Conservation (phyloP, 371 early-diverging fungal genomes). For the Catenaria anguillulae region DNA sequence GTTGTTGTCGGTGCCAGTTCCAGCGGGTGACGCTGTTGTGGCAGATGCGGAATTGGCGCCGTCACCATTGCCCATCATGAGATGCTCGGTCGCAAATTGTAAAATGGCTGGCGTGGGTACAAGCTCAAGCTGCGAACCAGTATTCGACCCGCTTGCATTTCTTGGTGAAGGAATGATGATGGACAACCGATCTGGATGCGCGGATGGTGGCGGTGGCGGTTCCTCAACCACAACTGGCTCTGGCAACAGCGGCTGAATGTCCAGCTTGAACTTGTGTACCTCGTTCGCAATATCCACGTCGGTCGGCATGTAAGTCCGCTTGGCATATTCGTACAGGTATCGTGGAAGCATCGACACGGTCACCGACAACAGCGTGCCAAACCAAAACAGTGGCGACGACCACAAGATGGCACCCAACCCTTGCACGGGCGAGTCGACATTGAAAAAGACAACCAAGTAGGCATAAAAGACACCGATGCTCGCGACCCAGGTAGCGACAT, state of each 20-base stretch:
- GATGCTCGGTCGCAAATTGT: not conserved
- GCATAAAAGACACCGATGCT: slow-evolving; percentile 34
- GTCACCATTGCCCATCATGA: slow-evolving; percentile 1
- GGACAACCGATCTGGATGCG: not conserved
- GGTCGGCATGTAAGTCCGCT: slow-evolving; percentile 48
- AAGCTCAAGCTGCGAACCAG: not conserved
- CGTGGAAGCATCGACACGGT: slow-evolving; percentile 44
- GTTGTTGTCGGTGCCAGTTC: not conserved
- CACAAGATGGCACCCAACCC: slow-evolving; percentile 26
- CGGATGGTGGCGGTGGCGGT: not conserved
- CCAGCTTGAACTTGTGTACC: slow-evolving; percentile 3
- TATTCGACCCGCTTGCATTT: no score
- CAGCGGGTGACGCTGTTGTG: not conserved
- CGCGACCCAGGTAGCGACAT: slow-evolving; percentile 23
- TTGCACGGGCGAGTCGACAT: slow-evolving; percentile 20
- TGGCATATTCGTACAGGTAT: slow-evolving; percentile 38
- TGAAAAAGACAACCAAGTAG: slow-evolving; percentile 30
- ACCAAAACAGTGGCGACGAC: slow-evolving; percentile 30
- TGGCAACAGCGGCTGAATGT: not conserved
- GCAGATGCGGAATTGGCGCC: not conserved
- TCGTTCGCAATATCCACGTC: slow-evolving; percentile 37
- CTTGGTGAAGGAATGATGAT: not conserved
- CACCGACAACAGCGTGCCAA: slow-evolving; percentile 24
- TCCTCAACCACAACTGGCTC: not conserved
- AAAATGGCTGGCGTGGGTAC: not conserved